phyloP scores from a whole-genome alignment of 768 basidiomycete species.

The Trametes meyenii region DNA sequence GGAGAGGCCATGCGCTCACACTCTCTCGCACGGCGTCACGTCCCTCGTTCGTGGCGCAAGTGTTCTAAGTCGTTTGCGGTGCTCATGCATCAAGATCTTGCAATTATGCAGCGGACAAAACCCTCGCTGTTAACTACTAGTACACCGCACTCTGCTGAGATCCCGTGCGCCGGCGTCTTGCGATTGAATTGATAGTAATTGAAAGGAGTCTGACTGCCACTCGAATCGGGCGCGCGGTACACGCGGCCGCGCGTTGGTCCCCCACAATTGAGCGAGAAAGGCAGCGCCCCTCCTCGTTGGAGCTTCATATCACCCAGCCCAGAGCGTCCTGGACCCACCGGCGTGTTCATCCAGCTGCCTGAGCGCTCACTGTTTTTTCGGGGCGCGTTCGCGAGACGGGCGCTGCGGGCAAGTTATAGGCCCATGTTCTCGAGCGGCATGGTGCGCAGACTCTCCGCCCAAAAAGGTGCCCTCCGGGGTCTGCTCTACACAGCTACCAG shows the following conservation, averaged over 20 bases:
- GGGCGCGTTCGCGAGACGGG: conserved; percentile 2
- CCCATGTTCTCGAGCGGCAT: background rate
- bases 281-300: conserved; percentile 5
- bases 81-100: no score
- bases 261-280: conserved; percentile 10
- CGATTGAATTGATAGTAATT: background rate
- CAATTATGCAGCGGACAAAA: no score
- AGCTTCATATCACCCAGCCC: conserved; percentile 19
- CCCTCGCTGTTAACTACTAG: no score
- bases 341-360: background rate
- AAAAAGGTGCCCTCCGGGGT: background rate
- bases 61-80: background rate
- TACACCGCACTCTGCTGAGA: no score
- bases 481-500: background rate
- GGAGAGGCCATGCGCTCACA: no score
- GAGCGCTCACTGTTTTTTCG: background rate
- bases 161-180: no score
- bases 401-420: no score
- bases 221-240: background rate
- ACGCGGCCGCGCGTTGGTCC: conserved; percentile 7
- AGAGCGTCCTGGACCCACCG: conserved; percentile 17
- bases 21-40: background rate
- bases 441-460: background rate
- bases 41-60: background rate
- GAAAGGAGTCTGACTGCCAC: background rate